Evolutionary conservation across 805 yeast genomes (phyloP), one percentile per base, ranked within the genome.

Genomic region (Metschnikowia cerradonensis): DNA sequence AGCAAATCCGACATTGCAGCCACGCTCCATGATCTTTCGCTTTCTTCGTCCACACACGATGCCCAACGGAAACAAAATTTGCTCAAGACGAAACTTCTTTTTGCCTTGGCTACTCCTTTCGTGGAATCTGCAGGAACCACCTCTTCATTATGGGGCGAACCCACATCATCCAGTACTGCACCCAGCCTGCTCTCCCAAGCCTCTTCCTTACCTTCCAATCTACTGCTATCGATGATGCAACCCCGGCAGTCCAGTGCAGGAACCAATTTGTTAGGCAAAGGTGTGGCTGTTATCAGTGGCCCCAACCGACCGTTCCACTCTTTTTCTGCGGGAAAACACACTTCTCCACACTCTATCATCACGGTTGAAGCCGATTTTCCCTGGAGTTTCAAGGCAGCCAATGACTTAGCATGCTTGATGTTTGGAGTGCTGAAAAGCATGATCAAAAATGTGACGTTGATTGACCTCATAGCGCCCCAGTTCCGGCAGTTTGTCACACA

Each of bases 381-480:
- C 0, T 91, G 94, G 91, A 70, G 74, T 26, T 78, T 91, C 45
- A 81, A 81, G 60, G 91, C 95, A 6, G 90, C 95, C 14, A 91
- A 92, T 64, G 97, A 91, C 67, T 73, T 90, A 56, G 96, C 96
- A 0, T 88, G 96, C 62, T 73, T 90, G 52, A 82, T 88, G 72
- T 88, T 91, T 68, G 97, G 97, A 15, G 81, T 88, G 3, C 82
- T 89, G 42, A 81, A 83, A 60, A 75, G 73, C 35, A 83, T 83
- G 30, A 72, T 90, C 34, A 77, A 78, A 35, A 75, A 84, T 15
- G 66, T 85, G 46, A 81, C 89, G 0, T 72, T 91, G 34, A 73
- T 89, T 71, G 96, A 88, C 66, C 75, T 90, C 56, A 82, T 87
- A 34, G 88, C 90, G 11, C 84, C 88, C 0, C 88, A 88, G 60